Evolutionary conservation across 2,329 filamentous ascomycete genomes (phyloP), one percentile per base, ranked within the genome.

Genomic region (Neonectria neomacrospora): DNA sequence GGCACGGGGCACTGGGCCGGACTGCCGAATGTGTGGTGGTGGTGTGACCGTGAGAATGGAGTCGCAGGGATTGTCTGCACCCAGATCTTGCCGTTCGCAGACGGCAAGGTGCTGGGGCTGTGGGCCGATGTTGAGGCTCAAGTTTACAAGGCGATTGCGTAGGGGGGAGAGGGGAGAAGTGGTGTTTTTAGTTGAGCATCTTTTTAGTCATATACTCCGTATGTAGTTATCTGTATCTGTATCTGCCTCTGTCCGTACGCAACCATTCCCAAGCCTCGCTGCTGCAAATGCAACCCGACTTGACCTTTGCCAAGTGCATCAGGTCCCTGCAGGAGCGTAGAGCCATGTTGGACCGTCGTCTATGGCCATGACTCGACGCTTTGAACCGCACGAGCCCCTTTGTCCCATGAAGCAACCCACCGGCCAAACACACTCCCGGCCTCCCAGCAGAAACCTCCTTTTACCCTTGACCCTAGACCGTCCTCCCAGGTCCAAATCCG

Each of bases 11-110:
- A 79, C 70, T 90, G 88, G 88, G 84, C 84, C 2, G 88, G 88
- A 0, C 68, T 90, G 30, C 75, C 86, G 3, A 90, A 90, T 71
- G 68, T 85, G 32, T 90, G 80, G 70, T 90, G 87, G 86, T 90
- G 87, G 87, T 79, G 79, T 34, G 88, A 90, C 74, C 77, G 86
- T 7, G 86, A 88, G 71, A 84, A 82, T 59, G 87, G 86, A 0
- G 77, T 90, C 45, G 87, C 81, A 0, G 85, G 84, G 0, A 81
- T 87, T 9, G 74, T 86, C 2, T 80, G 79, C 39, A 77, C 78
- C 3, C 85, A 87, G 72, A 80, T 86, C 28, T 53, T 87, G 54
- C 85, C 85, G 0, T 86, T 86, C 71, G 80, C 64, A 2, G 81
- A 86, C 66, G 60, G 72, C 0, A 74, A 79, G 3, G 80, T 85